phyloP scores from a whole-genome alignment of 345 rosid genomes.

The Microthlaspi erraticum region DNA sequence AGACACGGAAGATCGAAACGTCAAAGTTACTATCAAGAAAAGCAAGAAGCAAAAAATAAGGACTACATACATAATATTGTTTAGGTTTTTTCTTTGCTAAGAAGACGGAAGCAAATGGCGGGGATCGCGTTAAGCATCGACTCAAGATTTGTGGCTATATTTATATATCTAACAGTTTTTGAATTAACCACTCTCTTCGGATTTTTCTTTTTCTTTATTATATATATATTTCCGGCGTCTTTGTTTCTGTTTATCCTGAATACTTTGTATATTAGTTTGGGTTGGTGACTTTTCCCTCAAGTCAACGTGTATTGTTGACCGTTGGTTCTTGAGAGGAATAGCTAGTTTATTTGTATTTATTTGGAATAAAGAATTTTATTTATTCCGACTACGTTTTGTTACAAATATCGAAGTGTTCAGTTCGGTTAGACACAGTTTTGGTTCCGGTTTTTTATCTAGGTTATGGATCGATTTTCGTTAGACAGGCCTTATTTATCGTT shows the following conservation, averaged over 20 bases:
- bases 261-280: conserved; percentile 28
- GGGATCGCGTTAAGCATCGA: conserved; percentile 29
- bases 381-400: no score
- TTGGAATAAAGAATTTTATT: conserved; percentile 17
- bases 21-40: conserved; percentile 20
- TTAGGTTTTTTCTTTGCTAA: conserved; percentile 22
- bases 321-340: conserved; percentile 39
- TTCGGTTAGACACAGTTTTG: no score
- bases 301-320: conserved; percentile 41
- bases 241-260: conserved; percentile 9
- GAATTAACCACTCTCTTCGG: conserved; percentile 16
- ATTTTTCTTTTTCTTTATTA: neutral
- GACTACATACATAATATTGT: conserved; percentile 5
- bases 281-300: conserved; percentile 40
- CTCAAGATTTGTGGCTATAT: conserved; percentile 38
- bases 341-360: conserved; percentile 29
- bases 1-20: conserved; percentile 14
- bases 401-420: no score
- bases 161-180: conserved; percentile 37
- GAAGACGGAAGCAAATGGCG: conserved; percentile 39
- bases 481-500: neutral
- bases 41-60: conserved; percentile 22
- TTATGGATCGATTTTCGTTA: neutral
- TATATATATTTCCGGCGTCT: neutral
- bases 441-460: no score